These are phyloP conservation scores for Cytospora paraplurivora DNA, from an alignment of 2,329 filamentous ascomycete species.

Conservation along the genomic window DNA sequence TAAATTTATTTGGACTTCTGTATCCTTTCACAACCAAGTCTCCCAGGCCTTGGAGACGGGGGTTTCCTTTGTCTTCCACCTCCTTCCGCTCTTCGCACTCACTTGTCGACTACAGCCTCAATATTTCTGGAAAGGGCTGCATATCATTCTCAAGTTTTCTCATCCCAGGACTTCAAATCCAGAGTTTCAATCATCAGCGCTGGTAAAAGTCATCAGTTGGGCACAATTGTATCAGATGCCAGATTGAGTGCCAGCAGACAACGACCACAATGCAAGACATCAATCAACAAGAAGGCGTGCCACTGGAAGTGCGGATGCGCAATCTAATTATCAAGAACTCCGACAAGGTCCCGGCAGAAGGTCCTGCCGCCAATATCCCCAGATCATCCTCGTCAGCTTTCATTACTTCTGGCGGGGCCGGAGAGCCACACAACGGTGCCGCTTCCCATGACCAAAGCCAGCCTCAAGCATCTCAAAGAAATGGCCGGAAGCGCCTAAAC, in stretches of 20 bases:
- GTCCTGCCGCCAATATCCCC: constrained; percentile 1
- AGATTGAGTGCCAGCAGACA: background rate
- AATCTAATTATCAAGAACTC: constrained; percentile 32
- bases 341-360: constrained; percentile 15
- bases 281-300: constrained; percentile 23
- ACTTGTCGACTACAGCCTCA: background rate
- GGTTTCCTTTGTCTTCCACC: background rate
- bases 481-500: constrained; percentile 56
- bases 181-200: background rate
- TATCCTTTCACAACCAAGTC: background rate
- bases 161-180: background rate
- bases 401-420: background rate
- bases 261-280: constrained; percentile 19
- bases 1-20: background rate
- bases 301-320: constrained; percentile 33
- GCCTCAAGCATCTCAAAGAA: constrained; percentile 33
- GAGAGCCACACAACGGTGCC: constrained; percentile 1
- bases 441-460: constrained; percentile 9
- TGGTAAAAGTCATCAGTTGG: background rate
- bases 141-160: background rate
- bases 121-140: background rate
- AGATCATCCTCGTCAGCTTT: constrained; percentile 11
- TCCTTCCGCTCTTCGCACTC: background rate
- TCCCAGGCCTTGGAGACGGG: background rate
- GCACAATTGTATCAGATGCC: background rate